Evolutionary conservation across 169 alveolate genomes (phyloP).

Genomic region (Babesia bigemina): DNA sequence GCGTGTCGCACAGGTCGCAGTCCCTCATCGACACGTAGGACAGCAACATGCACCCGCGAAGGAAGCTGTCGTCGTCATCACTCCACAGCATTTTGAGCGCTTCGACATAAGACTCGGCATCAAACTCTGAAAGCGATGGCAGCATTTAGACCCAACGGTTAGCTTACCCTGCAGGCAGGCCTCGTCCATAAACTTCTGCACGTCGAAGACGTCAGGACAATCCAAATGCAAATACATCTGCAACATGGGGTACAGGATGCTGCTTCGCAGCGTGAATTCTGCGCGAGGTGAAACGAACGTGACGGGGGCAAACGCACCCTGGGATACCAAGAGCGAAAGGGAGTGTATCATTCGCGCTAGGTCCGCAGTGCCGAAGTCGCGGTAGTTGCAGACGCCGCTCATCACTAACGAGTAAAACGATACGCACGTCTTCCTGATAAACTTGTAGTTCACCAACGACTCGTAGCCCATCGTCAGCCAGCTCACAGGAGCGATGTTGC

Average conservation of each 20-base stretch:
- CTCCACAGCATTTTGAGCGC: slow-evolving; percentile 25
- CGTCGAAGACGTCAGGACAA: slow-evolving; percentile 4
- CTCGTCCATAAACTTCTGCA: slow-evolving; percentile 3
- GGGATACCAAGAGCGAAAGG: slow-evolving; percentile 13
- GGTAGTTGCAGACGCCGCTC: slow-evolving; percentile 37
- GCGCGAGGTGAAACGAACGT: background rate
- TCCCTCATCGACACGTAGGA: slow-evolving; percentile 48
- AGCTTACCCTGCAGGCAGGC: slow-evolving; percentile 12
- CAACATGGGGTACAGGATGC: slow-evolving; percentile 18
- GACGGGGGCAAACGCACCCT: slow-evolving; percentile 28
- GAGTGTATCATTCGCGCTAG: slow-evolving; percentile 31
- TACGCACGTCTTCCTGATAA: slow-evolving; percentile 76
- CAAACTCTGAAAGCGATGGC: slow-evolving; percentile 7
- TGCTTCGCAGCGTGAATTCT: slow-evolving; percentile 42
- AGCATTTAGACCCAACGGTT: background rate
- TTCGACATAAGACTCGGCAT: slow-evolving; percentile 26
- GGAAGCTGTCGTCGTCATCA: slow-evolving; percentile 29
- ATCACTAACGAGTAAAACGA: slow-evolving; percentile 72
- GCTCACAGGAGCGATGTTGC: slow-evolving; percentile 88
- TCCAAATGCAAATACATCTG: slow-evolving; percentile 58
- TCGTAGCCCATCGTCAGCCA: slow-evolving; percentile 85
- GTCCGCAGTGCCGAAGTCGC: slow-evolving; percentile 37
- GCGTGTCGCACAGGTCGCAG: slow-evolving; percentile 68
- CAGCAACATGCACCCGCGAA: slow-evolving; percentile 51
- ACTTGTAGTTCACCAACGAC: slow-evolving; percentile 73